These are phyloP conservation scores for Agaricus blazei DNA, from an alignment of 768 basidiomycete genomes.

Conservation along the genomic window DNA sequence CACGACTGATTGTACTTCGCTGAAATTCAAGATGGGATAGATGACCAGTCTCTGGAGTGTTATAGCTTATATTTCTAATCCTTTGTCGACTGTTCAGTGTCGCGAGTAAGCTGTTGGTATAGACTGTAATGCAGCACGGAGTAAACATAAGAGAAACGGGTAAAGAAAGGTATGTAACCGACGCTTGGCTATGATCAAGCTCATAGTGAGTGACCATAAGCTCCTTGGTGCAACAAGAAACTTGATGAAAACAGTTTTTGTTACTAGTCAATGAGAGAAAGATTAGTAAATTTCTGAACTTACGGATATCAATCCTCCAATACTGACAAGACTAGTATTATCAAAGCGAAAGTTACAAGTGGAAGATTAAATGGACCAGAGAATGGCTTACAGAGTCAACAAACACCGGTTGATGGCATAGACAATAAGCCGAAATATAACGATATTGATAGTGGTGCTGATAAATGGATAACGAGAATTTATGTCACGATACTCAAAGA, in stretches of 20 bases:
- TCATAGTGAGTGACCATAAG: slow-evolving; percentile 32
- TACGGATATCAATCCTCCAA: slow-evolving; percentile 33
- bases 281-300: slow-evolving; percentile 1
- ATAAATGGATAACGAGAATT: background rate
- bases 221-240: slow-evolving; percentile 25
- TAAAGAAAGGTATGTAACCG: slow-evolving; percentile 5
- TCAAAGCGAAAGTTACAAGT: background rate
- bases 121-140: slow-evolving; percentile 23
- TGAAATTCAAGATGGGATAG: slow-evolving; percentile 15
- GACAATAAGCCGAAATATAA: slow-evolving; percentile 38
- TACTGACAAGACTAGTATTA: slow-evolving; percentile 26
- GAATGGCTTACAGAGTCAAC: slow-evolving; percentile 36
- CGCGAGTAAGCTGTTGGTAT: slow-evolving; percentile 42
- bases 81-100: slow-evolving; percentile 33
- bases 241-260: slow-evolving; percentile 9
- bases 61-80: slow-evolving; percentile 16
- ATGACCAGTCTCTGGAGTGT: slow-evolving; percentile 10
- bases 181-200: slow-evolving; percentile 46
- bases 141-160: background rate
- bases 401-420: slow-evolving; percentile 48
- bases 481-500: background rate
- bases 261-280: background rate
- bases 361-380: background rate
- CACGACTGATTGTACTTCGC: background rate
- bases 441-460: slow-evolving; percentile 30